Percentiles rank a stretch among this genome's conserved stretches.
phyloP scores from a whole-genome alignment of 2,329 filamentous ascomycete species.

The Biscogniauxia sp. region DNA sequence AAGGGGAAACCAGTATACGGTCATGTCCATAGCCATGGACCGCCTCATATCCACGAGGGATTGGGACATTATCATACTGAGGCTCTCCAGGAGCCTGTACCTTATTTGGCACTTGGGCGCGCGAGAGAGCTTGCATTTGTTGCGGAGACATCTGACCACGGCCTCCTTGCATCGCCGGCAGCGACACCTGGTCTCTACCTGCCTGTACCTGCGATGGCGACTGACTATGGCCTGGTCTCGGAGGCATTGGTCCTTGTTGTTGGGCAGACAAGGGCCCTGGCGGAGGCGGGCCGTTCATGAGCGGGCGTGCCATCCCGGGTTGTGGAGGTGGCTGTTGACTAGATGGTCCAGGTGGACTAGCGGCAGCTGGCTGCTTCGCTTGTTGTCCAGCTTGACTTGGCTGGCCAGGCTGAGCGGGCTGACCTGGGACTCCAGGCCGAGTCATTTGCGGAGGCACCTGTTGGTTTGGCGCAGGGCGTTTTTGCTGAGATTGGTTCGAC shows the following conservation, averaged over 20 bases:
- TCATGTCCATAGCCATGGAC: constrained; percentile 32
- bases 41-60: constrained; percentile 32
- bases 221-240: constrained; percentile 20
- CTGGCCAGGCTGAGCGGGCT: constrained; percentile 9
- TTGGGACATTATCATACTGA: constrained; percentile 32
- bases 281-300: constrained; percentile 10
- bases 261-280: constrained; percentile 11
- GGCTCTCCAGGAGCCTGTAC: constrained; percentile 15
- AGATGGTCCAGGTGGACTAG: constrained; percentile 3
- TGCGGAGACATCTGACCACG: constrained; percentile 13
- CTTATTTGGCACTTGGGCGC: constrained; percentile 8
- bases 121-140: constrained; percentile 10
- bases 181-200: constrained; percentile 13
- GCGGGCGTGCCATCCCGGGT: constrained; percentile 8
- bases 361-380: not conserved
- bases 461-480: constrained; percentile 12
- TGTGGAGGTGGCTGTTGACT: constrained; percentile 17
- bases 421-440: constrained; percentile 2
- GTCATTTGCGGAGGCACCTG: constrained; percentile 11
- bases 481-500: constrained; percentile 14
- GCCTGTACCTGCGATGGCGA: constrained; percentile 15
- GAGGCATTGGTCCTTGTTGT: constrained; percentile 8
- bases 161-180: constrained; percentile 12
- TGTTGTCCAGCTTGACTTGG: constrained; percentile 2
- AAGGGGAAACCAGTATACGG: constrained; percentile 21